A percentile compares a stretch with the other conserved stretches of the same genome.
Evolutionary conservation across 192 early-diverging fungal species (phyloP).

Genomic region (Coemansia sp.): DNA sequence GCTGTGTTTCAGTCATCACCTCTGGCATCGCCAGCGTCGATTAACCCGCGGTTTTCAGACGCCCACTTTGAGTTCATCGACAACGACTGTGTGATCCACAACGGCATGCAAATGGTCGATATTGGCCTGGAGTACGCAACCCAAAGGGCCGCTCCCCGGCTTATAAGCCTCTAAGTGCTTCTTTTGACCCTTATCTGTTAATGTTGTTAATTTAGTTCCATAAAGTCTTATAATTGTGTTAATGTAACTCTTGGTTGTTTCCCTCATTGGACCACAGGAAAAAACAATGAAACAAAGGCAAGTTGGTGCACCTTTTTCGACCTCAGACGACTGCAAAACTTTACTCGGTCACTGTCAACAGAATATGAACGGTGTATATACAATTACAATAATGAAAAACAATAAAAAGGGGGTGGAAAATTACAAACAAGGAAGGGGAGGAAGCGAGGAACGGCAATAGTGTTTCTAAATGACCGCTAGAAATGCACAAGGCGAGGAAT

Average conservation of each 20-base stretch:
- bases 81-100: constrained; percentile 50
- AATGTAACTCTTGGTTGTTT: background rate
- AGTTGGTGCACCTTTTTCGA: no score
- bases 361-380: background rate
- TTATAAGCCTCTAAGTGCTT: constrained; percentile 30
- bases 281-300: no score
- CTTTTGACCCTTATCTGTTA: background rate
- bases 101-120: constrained; percentile 47
- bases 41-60: constrained; percentile 40
- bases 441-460: no score
- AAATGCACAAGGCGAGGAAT: constrained; percentile 49
- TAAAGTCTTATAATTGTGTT: background rate
- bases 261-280: no score
- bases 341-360: background rate
- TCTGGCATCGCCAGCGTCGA: constrained; percentile 6
- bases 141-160: constrained; percentile 36
- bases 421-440: background rate
- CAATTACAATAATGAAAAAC: constrained; percentile 8
- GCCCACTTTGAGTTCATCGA: constrained; percentile 50
- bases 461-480: constrained; percentile 6
- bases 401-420: constrained; percentile 11
- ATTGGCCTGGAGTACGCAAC: constrained; percentile 35
- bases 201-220: background rate
- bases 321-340: background rate
- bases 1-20: background rate